Evolutionary conservation across 768 basidiomycete genomes (phyloP), one percentile per base, ranked within the genome.

Genomic region (Cubamyces sp.): DNA sequence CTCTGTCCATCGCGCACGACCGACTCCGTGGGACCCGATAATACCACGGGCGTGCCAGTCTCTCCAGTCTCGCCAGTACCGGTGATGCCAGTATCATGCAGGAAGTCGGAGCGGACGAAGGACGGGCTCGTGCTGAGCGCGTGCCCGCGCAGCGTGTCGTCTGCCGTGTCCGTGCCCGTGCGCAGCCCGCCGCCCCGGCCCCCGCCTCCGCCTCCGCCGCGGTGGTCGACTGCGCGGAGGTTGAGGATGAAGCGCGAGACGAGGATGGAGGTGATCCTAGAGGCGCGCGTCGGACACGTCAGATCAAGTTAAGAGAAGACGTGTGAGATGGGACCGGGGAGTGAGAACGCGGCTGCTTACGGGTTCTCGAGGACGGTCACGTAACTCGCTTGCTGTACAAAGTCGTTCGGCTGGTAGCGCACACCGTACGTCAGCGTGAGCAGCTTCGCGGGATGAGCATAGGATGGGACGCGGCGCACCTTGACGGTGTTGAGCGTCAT

Each of bases 221-320:
- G 58, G 30, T 60, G 41, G 58, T 60, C 58, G 42, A 60, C 42
- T 14, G 50, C 58, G 58, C 58, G 58, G 14, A 60, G 58, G 50
- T 60, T 60, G 26, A 60, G 50, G 28, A 60, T 60, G 51, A 60
- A 60, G 50, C 58, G 58, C 58, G 58, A 60, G 41, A 60, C 45
- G 58, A 60, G 58, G 41, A 60, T 53, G 50, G 58, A 60, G 28
- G 42, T 53, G 50, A 60, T 43, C 26, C 58, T 60, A 43, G 42
- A 9, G 42, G 5, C 18, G 21, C 19, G 42, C 16, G 11, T 19
- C 19, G 23, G n/a, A 3, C 34, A 40, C n/a, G n/a, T n/a, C n/a
- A n/a, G n/a, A n/a, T n/a, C n/a, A n/a, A n/a, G n/a, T n/a, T n/a
- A n/a, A n/a, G n/a, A n/a, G n/a, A n/a, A n/a, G n/a, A n/a, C n/a